Conservation (phyloP, 1,284 basidiomycete species). For the Tylopilus microsporus region DNA sequence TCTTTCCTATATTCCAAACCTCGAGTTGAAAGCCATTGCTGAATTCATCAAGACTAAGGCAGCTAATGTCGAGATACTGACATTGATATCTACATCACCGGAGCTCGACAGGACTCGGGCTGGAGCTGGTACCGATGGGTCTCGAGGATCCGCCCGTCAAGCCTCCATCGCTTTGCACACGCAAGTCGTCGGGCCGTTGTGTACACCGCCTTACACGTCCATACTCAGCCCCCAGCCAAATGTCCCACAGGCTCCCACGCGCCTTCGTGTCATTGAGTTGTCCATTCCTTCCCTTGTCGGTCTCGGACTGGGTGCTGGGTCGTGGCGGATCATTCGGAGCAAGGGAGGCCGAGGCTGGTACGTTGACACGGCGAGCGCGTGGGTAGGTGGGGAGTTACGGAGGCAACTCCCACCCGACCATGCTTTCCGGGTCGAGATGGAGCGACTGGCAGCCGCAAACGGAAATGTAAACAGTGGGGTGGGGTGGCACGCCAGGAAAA, state of each 20-base stretch:
- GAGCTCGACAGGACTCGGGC: constrained; percentile 58
- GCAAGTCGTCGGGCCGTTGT: constrained; percentile 72
- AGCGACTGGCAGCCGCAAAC: constrained; percentile 72
- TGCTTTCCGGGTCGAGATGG: constrained; percentile 64
- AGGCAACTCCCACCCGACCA: constrained; percentile 63
- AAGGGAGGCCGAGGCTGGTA: constrained; percentile 96
- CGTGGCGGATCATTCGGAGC: constrained; percentile 85
- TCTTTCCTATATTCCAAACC: constrained; percentile 75
- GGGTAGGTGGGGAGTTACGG: constrained; percentile 56
- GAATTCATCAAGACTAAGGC: constrained; percentile 70
- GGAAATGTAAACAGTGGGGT: constrained; percentile 86
- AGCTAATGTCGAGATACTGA: constrained; percentile 79
- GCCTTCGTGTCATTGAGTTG: constrained; percentile 85
- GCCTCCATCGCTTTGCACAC: constrained; percentile 63
- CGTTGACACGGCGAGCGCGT: constrained; percentile 82
- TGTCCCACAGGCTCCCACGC: constrained; percentile 56
- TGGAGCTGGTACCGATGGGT: constrained; percentile 32
- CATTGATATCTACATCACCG: constrained; percentile 73
- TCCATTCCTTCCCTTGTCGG: constrained; percentile 68
- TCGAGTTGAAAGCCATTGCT: constrained; percentile 66
- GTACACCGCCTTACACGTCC: constrained; percentile 73
- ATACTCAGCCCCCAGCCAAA: constrained; percentile 35
- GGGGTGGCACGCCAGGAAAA: constrained; percentile 95
- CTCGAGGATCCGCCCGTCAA: constrained; percentile 45
- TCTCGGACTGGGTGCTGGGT: constrained; percentile 70